Base-by-base conservation (phyloP, 2,329 filamentous ascomycete species). In the Calonectria pseudoturangicola region DNA sequence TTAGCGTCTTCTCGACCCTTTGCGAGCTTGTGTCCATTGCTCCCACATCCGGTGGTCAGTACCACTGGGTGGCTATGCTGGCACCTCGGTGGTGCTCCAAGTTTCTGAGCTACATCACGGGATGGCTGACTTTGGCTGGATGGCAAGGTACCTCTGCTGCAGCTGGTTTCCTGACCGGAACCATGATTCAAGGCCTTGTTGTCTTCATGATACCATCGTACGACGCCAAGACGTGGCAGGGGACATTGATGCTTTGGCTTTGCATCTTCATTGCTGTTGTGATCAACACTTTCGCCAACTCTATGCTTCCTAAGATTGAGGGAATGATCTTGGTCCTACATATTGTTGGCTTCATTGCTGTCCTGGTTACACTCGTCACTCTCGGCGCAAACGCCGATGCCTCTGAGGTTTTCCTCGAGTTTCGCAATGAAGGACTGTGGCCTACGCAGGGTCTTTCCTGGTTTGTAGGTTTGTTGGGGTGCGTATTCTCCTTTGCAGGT, bases 291-390 rank as follows among this genome's bases (percentile, higher is more conserved):
- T 68, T 81, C 0, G 72, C 74, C 3, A 80, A 74, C 51, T 73
- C 79, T 0, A 58, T 75, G 76, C 86, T 73, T 76, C 85, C 39
- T 0, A 83, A 82, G n/a, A 79, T 87, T 10, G 85, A 87, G 71
- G 84, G 84, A 12, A 79, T 83, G 67, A 84, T 85, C 30, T 76
- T 87, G n/a, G 78, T 86, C 18, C 67, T 86, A 27, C 85, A 87
- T 66, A 80, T 87, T n/a, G 77, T 87, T 2, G 85, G 87, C 1
- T 87, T 89, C 76, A 85, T 88, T 65, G 84, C 82, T 15, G 81
- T 87, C 8, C 73, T 86, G 12, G 80, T 84, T 0, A 82, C 84
- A 1, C 75, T 87, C 2, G 81, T 77, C 68, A 78, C 79, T 6
- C 81, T 82, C 27, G 79, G 80, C 7, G 75, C 78, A 0, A 76